Evolutionary conservation across 2,329 filamentous ascomycete genomes (phyloP).

Genomic region (Ascochyta clinopodiicola): DNA sequence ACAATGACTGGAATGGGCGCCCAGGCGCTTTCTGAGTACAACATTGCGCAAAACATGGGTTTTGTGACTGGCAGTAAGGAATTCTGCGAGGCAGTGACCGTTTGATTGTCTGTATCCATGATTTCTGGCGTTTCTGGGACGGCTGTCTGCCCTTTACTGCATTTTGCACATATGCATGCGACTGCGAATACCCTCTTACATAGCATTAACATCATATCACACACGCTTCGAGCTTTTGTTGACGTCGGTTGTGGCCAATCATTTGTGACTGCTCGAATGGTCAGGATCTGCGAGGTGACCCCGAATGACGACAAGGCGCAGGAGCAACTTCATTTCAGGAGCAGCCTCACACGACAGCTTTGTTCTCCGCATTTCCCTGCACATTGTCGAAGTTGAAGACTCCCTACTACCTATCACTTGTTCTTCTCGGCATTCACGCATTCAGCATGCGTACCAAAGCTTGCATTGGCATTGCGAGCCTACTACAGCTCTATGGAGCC

Average conservation of each 20-base stretch:
- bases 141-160: constrained; percentile 4
- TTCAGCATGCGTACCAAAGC: constrained; percentile 25
- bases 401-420: no score
- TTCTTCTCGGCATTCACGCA: neutral
- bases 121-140: constrained; percentile 2
- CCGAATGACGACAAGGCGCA: constrained; percentile 36
- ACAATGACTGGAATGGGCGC: constrained; percentile 51
- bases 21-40: constrained; percentile 50
- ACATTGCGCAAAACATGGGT: constrained; percentile 52
- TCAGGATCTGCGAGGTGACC: constrained; percentile 34
- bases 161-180: constrained; percentile 6
- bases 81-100: constrained; percentile 31
- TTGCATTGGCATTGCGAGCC: constrained; percentile 17
- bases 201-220: constrained; percentile 1
- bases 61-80: constrained; percentile 50
- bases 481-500: constrained; percentile 25
- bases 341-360: constrained; percentile 25
- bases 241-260: constrained; percentile 17
- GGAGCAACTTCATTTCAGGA: constrained; percentile 17
- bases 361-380: neutral
- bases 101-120: constrained; percentile 1
- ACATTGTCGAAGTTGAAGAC: neutral
- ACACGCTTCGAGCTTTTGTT: neutral
- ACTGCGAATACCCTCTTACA: constrained; percentile 22
- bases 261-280: constrained; percentile 15